Evolutionary conservation across 208 protist genomes (phyloP), one percentile per base, ranked within the genome.

Genomic region (Porcisia hertigi): DNA sequence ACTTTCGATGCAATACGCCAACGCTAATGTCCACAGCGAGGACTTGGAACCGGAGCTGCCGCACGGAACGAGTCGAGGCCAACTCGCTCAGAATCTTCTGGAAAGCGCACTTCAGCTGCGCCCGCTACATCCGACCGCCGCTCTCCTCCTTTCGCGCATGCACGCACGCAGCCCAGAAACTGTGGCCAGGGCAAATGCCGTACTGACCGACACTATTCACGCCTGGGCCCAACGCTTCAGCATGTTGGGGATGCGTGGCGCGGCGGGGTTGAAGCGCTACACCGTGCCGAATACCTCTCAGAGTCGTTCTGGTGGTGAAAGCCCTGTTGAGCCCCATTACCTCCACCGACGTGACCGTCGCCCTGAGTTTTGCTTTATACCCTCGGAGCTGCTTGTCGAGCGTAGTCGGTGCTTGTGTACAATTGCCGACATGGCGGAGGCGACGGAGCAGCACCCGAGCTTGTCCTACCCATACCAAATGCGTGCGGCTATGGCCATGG

Each of bases 401-500:
- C 83, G 83, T 53, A 87, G 81, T 60, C 79, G 75, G 54, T 80
- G 73, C 41, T 71, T 79, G 57, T 54, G 63, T 52, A 67, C 53
- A 25, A 62, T 78, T 9, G 69, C 62, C 5, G 84, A 86, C 69
- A 62, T 86, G 0, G 73, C 67, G 18, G 81, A 77, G 64, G 80
- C 84, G 5, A 83, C 77, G n/a, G 59, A 69, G 53, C 71, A 79
- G 54, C 62, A 86, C 62, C 85, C 81, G 5, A 70, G 43, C n/a
- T 63, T 86, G 36, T 85, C 84, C 6, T 79, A 85, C 71, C 84
- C 84, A 0, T 85, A 85, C 43, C 82, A 81, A 58, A 75, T 86
- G 64, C 81, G 86, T 53, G 86, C 86, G 3, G 86, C 86, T 25
- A 79, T 82, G 76, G 69, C 67, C 34, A 90, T 90, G 86, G 86